Percentiles rank a stretch among this genome's conserved stretches.
Evolutionary conservation across 345 rosid genomes (phyloP).

Genomic region (Eucalyptus grandis): DNA sequence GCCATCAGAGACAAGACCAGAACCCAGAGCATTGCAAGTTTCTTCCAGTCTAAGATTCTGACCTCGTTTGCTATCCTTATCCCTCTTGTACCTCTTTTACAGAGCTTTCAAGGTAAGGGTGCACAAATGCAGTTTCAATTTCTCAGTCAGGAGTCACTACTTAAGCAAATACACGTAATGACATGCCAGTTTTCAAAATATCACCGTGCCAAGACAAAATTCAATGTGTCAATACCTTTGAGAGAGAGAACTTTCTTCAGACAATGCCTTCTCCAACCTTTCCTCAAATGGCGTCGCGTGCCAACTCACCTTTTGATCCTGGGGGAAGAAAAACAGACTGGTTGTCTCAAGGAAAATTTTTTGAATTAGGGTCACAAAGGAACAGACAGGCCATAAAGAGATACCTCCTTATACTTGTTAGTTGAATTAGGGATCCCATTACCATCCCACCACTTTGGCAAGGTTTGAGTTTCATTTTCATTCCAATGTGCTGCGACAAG

Average conservation of each 20-base stretch:
- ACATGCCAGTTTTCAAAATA: neutral
- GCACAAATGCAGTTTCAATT: neutral
- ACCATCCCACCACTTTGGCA: slow-evolving; percentile 94
- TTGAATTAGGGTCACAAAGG: neutral
- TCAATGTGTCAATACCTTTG: slow-evolving; percentile 26
- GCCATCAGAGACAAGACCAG: neutral
- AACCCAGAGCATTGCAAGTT: neutral
- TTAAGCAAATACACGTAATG: neutral
- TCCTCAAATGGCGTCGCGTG: slow-evolving; percentile 98
- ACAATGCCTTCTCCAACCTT: slow-evolving; percentile 92
- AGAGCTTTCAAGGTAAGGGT: neutral
- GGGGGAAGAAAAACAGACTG: neutral
- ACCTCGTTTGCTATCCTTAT: neutral
- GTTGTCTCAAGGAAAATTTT: neutral
- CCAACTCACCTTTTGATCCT: slow-evolving; percentile 98
- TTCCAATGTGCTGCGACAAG: slow-evolving; percentile 91
- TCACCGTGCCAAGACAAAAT: neutral
- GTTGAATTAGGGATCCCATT: slow-evolving; percentile 97
- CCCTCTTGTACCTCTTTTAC: neutral
- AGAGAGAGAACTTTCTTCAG: slow-evolving; percentile 40
- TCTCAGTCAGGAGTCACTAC: neutral
- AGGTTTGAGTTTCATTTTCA: slow-evolving; percentile 38
- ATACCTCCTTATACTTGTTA: slow-evolving; percentile 91
- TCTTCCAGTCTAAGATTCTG: neutral
- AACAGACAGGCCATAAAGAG: neutral